Evolutionary conservation across 192 early-diverging fungal genomes (phyloP).

Genomic region (Chytriomyces confervae): DNA sequence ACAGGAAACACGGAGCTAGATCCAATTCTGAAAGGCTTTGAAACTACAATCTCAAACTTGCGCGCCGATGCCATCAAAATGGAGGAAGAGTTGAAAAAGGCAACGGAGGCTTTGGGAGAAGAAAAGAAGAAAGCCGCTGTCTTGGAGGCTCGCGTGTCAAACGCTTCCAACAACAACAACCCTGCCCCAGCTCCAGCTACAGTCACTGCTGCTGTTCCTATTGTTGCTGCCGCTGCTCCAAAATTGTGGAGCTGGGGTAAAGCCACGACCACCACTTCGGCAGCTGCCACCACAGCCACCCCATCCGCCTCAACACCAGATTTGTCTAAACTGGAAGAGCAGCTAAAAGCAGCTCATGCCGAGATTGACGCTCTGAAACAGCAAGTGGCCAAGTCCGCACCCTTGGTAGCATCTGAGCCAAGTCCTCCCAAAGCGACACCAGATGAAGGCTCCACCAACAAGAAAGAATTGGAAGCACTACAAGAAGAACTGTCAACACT

Average conservation of each 20-base stretch:
- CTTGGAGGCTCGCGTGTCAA: not conserved
- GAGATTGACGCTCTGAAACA: conserved; percentile 31
- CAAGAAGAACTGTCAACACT: not conserved
- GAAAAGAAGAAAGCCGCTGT: conserved; percentile 33
- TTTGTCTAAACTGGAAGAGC: conserved; percentile 20
- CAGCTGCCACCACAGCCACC: not conserved
- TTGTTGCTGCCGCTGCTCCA: conserved; percentile 32
- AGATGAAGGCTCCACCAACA: not conserved
- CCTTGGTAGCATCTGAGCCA: too few species aligned
- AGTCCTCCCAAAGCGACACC: not conserved
- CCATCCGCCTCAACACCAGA: not conserved
- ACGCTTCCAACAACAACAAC: not conserved
- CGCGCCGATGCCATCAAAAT: conserved; percentile 16
- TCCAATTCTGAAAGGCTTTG: conserved; percentile 25
- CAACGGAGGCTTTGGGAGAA: conserved; percentile 50
- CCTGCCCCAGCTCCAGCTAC: not conserved
- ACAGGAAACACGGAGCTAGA: not conserved
- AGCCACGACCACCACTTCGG: conserved; percentile 21
- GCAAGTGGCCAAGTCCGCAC: not conserved
- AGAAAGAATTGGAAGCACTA: not conserved
- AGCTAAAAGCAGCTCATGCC: conserved; percentile 24
- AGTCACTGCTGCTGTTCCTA: not conserved
- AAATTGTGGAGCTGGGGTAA: conserved; percentile 48
- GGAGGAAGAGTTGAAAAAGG: conserved; percentile 37
- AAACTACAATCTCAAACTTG: conserved; percentile 35